phyloP scores from a whole-genome alignment of 441 rosid species.

The Populus hybrid region DNA sequence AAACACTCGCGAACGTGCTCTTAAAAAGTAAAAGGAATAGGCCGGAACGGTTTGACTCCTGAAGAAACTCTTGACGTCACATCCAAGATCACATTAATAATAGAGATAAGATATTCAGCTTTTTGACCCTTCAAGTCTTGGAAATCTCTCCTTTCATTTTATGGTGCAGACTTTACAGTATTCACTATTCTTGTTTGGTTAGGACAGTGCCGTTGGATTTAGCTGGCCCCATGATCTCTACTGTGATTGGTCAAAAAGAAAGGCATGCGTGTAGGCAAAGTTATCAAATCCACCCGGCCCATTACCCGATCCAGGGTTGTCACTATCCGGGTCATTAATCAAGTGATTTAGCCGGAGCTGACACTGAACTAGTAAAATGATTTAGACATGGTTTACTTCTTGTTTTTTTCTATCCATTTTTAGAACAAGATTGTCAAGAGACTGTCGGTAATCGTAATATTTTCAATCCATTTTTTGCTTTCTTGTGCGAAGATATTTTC shows the following conservation, averaged over 20 bases:
- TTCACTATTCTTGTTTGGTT: too few relatives aligned
- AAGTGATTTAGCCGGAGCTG: neutral
- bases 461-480: slow-evolving; percentile 16
- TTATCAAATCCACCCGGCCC: too few relatives aligned
- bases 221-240: neutral
- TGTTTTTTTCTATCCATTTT: too few relatives aligned
- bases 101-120: neutral
- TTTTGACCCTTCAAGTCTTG: neutral
- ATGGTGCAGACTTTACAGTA: too few relatives aligned
- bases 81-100: neutral
- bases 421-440: too few relatives aligned
- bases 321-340: neutral
- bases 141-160: neutral
- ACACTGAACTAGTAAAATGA: too few relatives aligned
- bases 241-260: neutral
- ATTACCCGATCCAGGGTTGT: neutral
- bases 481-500: slow-evolving; percentile 27
- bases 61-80: slow-evolving; percentile 19
- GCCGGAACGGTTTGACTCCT: slow-evolving; percentile 22
- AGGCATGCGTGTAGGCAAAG: neutral
- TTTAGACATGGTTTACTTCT: too few relatives aligned
- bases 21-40: neutral
- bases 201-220: too few relatives aligned
- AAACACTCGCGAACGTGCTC: neutral
- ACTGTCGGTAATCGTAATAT: too few relatives aligned